Evolutionary conservation across 148 eudicot species (phyloP).

Genomic region (Amaranthus cruentus): DNA sequence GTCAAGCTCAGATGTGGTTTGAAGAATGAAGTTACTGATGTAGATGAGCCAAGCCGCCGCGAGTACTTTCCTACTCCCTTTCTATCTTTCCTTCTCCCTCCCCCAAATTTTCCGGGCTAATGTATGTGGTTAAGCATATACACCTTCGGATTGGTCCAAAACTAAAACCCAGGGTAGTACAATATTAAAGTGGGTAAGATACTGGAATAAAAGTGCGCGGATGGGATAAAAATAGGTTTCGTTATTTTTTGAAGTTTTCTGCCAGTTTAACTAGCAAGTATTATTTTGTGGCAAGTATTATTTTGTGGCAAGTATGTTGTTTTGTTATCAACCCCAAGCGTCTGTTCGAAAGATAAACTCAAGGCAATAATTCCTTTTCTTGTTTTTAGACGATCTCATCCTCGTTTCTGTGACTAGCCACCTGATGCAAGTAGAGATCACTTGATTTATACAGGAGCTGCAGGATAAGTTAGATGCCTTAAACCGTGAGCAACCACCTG

Average conservation of each 20-base stretch:
- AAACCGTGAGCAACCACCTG: conserved; percentile 54
- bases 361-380: conserved; percentile 42
- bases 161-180: not conserved
- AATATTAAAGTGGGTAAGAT: not conserved
- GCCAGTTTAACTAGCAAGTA: not conserved
- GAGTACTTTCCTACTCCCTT: conserved; percentile 45
- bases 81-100: not conserved
- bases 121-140: too few relatives aligned
- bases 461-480: conserved; percentile 61
- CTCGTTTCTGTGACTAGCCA: not conserved
- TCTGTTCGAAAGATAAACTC: conserved; percentile 72
- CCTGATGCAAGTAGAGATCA: conserved; percentile 1
- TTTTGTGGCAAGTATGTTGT: conserved; percentile 62
- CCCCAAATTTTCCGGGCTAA: not conserved
- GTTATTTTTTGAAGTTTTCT: not conserved
- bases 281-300: conserved; percentile 49
- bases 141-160: not conserved
- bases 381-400: not conserved
- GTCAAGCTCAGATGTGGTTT: conserved; percentile 91
- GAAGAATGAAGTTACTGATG: conserved; percentile 75
- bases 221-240: not conserved
- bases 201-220: not conserved
- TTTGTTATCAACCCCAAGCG: conserved; percentile 68
- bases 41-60: conserved; percentile 99
- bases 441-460: conserved; percentile 56